Conservation (phyloP, 2,329 filamentous ascomycete genomes). For the Phialemonium atrogriseum region DNA sequence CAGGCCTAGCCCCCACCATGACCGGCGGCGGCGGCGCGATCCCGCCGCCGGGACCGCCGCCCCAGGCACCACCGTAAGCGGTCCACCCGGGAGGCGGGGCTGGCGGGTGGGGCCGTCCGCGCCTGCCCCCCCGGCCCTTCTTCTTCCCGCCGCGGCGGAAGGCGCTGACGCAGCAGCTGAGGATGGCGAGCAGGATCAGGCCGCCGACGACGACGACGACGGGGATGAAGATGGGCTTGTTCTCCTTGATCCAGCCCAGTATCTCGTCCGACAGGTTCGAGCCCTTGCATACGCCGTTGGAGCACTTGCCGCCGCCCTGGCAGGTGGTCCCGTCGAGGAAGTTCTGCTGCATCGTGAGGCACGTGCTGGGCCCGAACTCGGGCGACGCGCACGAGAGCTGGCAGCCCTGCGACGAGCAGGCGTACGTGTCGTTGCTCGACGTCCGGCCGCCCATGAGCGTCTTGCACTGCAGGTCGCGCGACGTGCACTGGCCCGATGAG, state of each 20-base stretch:
- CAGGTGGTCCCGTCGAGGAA: slow-evolving; percentile 79
- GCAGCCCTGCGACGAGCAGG: slow-evolving; percentile 69
- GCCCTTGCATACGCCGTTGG: slow-evolving; percentile 49
- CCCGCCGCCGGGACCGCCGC: not conserved
- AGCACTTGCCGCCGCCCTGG: slow-evolving; percentile 28
- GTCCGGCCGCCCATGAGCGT: slow-evolving; percentile 71
- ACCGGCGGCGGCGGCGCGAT: slow-evolving; percentile 6
- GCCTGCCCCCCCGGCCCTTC: slow-evolving; percentile 12
- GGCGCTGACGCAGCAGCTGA: slow-evolving; percentile 56
- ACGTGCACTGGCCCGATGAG: slow-evolving; percentile 91
- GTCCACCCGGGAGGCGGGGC: slow-evolving; percentile 5
- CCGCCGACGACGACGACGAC: slow-evolving; percentile 64
- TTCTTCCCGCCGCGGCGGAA: slow-evolving; percentile 34
- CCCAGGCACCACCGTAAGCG: slow-evolving; percentile 4
- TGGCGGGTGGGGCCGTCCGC: slow-evolving; percentile 11
- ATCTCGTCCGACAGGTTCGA: slow-evolving; percentile 63
- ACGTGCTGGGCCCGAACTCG: slow-evolving; percentile 55
- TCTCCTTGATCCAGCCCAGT: slow-evolving; percentile 63
- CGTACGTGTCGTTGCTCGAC: slow-evolving; percentile 66
- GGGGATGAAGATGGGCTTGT: slow-evolving; percentile 78
- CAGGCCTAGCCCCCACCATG: too few species aligned
- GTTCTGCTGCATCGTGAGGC: slow-evolving; percentile 75
- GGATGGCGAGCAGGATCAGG: slow-evolving; percentile 60
- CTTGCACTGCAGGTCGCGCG: slow-evolving; percentile 80
- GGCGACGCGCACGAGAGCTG: slow-evolving; percentile 68